Percentiles rank a stretch among this genome's conserved stretches.
phyloP scores from a whole-genome alignment of 495 filamentous ascomycete genomes.

The Penicillium turbatum region DNA sequence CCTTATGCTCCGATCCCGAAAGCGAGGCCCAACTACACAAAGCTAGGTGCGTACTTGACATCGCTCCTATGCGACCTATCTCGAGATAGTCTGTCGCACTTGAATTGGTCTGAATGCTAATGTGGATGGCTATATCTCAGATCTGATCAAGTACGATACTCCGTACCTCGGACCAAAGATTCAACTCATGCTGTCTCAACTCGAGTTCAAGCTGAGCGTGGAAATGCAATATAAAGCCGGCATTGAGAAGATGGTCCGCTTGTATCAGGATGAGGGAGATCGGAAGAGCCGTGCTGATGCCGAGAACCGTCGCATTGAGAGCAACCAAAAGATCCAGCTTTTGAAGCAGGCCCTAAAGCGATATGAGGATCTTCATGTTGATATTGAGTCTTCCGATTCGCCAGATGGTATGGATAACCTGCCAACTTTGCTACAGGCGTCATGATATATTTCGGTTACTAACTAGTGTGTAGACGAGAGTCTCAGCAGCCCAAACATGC shows the following conservation, averaged over 20 bases:
- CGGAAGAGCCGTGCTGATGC: conserved; percentile 92
- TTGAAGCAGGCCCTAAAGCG: conserved; percentile 92
- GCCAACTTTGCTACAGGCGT: background rate
- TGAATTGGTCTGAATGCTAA: conserved; percentile 14
- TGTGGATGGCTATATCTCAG: conserved; percentile 42
- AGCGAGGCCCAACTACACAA: conserved; percentile 83
- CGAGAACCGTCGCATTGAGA: conserved; percentile 82
- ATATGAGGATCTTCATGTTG: conserved; percentile 96
- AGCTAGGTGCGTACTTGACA: conserved; percentile 66
- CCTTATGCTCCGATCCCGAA: conserved; percentile 67
- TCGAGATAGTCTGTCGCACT: conserved; percentile 3
- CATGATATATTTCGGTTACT: background rate
- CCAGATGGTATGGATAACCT: conserved; percentile 65
- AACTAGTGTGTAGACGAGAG: conserved; percentile 70
- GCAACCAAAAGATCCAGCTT: conserved; percentile 95
- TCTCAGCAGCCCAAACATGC: conserved; percentile 88
- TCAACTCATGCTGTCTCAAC: conserved; percentile 96
- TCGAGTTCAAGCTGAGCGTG: conserved; percentile 98
- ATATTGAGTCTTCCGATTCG: conserved; percentile 77
- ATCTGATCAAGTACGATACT: conserved; percentile 98
- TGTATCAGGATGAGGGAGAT: conserved; percentile 98
- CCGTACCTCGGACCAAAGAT: conserved; percentile 93
- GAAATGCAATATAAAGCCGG: conserved; percentile 99
- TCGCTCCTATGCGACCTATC: background rate
- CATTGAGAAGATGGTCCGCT: conserved; percentile 98